Conservation (phyloP, 163 green algal species). For the Chlorella variabilis region DNA sequence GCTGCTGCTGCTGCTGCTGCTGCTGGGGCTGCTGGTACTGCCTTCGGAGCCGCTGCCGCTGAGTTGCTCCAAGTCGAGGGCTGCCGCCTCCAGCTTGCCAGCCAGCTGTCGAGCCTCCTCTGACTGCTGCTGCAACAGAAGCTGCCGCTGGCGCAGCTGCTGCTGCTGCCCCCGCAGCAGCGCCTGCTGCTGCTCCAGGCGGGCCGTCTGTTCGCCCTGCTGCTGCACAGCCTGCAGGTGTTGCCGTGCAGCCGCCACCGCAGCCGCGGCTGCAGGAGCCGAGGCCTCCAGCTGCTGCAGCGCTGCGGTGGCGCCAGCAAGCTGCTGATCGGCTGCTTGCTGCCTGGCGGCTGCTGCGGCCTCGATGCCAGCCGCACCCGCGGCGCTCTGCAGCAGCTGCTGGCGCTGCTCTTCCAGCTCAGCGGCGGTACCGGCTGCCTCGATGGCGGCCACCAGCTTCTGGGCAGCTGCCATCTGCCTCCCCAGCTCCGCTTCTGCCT, state of each 20-base stretch:
- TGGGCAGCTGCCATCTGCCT: not conserved
- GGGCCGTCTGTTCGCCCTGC: not conserved
- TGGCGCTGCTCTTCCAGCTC: constrained; percentile 5
- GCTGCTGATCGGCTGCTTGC: not conserved
- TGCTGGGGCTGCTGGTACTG: no score
- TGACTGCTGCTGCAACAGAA: not conserved
- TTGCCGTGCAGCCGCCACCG: not conserved
- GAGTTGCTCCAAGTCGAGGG: not conserved
- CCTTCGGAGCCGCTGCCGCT: not conserved
- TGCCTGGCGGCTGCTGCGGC: not conserved
- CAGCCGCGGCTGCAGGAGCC: not conserved
- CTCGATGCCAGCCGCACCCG: not conserved
- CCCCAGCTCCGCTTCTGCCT: not conserved
- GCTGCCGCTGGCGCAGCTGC: constrained; percentile 3
- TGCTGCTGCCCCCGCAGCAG: not conserved
- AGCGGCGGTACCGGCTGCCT: not conserved
- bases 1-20: no score
- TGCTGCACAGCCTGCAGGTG: not conserved
- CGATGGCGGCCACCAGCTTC: not conserved
- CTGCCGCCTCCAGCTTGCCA: not conserved
- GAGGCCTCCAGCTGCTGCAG: not conserved
- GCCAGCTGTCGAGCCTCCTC: not conserved
- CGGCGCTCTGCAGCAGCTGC: not conserved
- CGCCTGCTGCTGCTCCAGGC: constrained; percentile 9
- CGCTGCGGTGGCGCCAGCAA: not conserved